Base-by-base conservation (phyloP, 768 basidiomycete species). In the Daedaleopsis nitida region DNA sequence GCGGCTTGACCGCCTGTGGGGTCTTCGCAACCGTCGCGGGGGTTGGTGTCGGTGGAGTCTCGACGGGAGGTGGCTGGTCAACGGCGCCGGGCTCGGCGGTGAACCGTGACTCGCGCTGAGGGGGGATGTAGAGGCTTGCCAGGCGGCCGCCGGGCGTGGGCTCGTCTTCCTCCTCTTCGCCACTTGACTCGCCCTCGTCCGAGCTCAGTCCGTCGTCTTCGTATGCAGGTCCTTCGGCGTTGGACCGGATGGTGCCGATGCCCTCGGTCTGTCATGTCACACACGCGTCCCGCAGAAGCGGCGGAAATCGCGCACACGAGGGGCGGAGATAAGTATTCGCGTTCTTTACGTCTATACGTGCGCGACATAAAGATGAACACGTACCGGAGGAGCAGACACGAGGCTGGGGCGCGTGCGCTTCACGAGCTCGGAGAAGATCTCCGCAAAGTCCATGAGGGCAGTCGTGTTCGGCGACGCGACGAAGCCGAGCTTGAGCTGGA, bases 161-260 rank as follows among this genome's bases (percentile, higher is more conserved):
- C 58, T 67, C 67, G 5, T 75, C 76, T n/a, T 75, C 71, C 48
- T 66, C 73, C 39, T 68, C 70, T 48, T 77, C 74, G 42, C 70
- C 69, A 14, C 74, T 73, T 2, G 73, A 74, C 27, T 79, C 78
- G 16, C 76, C 76, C 35, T 82, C 81, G 43, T 83, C 83, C 0
- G 80, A 82, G 32, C 86, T 88, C 11, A 92, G 75, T 5, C 87
- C 92, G 67, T 93, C 93, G 67, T 94, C 93, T 70, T 88, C 82
- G 64, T 83, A 85, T 23, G 78, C 82, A 2, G 83, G 83, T 8
- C 79, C 80, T 5, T 63, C 70, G 19, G 83, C 77, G 69, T 85
- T 76, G 3, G 87, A 88, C 32, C 89, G 88, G 24, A 92, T 76
- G 3, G 94, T 95, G 54, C 93, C 93, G 32, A 94, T 86, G 24